Conservation (phyloP, 306 rosid species). For the Parietaria judaica region DNA sequence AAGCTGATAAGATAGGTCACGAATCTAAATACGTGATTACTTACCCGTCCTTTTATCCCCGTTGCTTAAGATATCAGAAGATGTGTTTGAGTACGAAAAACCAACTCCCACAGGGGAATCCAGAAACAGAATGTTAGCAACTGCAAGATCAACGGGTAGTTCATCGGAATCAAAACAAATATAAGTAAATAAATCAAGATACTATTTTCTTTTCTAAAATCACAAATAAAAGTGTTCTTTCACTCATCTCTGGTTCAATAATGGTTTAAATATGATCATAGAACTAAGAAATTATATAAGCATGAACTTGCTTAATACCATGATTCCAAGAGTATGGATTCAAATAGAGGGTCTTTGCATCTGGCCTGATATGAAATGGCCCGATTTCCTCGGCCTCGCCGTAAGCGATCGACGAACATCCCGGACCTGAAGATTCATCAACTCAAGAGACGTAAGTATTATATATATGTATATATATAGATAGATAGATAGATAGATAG, state of each 20-base stretch:
- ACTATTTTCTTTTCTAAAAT: background rate
- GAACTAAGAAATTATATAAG: too few relatives aligned
- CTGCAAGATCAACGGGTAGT: conserved; percentile 34
- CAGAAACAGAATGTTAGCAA: conserved; percentile 73
- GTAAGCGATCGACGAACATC: conserved; percentile 84
- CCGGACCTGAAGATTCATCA: conserved; percentile 63
- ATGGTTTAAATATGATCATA: too few relatives aligned
- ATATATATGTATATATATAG: too few relatives aligned
- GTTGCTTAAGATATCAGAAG: conserved; percentile 49
- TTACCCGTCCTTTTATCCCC: conserved; percentile 81
- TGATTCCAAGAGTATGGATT: conserved; percentile 88
- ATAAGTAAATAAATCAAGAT: background rate
- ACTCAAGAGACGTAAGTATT: too few relatives aligned
- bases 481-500: too few relatives aligned
- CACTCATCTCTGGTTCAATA: too few relatives aligned
- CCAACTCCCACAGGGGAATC: conserved; percentile 97
- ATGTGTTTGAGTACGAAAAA: conserved; percentile 76
- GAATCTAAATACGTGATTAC: conserved; percentile 4
- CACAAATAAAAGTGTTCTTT: too few relatives aligned
- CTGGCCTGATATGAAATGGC: conserved; percentile 64
- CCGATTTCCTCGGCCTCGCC: conserved; percentile 91
- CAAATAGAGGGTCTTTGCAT: conserved; percentile 52
- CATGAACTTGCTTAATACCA: conserved; percentile 27
- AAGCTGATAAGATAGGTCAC: conserved; percentile 4
- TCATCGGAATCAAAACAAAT: conserved; percentile 1